Base-by-base conservation (phyloP, 805 yeast species). In the Hanseniaspora meyeri region DNA sequence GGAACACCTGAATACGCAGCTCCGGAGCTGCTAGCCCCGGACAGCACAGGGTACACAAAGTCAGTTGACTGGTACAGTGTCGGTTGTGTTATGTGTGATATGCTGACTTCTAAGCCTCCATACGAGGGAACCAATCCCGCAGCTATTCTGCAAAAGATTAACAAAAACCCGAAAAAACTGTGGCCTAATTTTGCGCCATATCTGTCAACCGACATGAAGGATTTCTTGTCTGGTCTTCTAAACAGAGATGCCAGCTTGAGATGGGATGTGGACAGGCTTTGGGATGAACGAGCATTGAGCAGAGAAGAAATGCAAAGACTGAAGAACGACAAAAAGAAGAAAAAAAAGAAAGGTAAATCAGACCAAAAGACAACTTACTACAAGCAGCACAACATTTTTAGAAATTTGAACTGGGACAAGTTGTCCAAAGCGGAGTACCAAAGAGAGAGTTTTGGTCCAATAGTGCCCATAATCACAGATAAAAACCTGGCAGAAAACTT, bases 31-130 rank as follows among this genome's bases (percentile, higher is more conserved):
- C 72, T 88, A 31, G 79, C 77, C 58, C 32, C 50, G 7, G 43
- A 45, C n/a, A 36, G 36, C 24, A 16, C 14, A 5, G 95, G 95
- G 24, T 89, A 88, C 67, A 88, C 84, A 62, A 83, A 79, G 55
- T 76, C 81, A 36, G 93, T 89, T 50, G 96, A 88, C 67, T 87
- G 95, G 86, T 88, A 95, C 88, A 87, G 95, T 0, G 70, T 89
- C 37, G 96, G 96, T 0, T 85, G 95, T 49, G 83, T 88, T 7
- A 71, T 83, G 50, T 85, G 72, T 63, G 95, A 89, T 66, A 76
- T 88, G 77, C 72, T 88, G 51, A 83, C 90, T 0, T 96, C 96
- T 0, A 76, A 82, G 49, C 95, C 96, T 0, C 96, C 96, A 1
- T 87, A 86, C 68, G 85, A 93, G 0, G 96, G 96, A 3, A 82